Percentiles rank a stretch among this genome's conserved stretches.
These are phyloP conservation scores for Sporothrix sp. DNA, from an alignment of 2,329 filamentous ascomycete genomes.

Conservation along the genomic window DNA sequence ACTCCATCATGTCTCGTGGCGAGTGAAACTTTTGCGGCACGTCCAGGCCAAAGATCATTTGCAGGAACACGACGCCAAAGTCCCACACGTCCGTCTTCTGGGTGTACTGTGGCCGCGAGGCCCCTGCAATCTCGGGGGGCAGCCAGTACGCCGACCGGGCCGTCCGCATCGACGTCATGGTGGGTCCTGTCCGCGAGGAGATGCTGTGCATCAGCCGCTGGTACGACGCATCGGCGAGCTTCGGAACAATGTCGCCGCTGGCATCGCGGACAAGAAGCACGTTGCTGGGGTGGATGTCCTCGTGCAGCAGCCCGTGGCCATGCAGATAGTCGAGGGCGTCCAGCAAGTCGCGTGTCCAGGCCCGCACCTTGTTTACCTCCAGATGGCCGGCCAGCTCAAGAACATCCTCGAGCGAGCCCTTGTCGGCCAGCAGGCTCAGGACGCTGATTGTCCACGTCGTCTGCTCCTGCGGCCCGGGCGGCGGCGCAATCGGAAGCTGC, in stretches of 20 bases:
- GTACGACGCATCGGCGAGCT: constrained; percentile 65
- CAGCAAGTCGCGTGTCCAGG: constrained; percentile 86
- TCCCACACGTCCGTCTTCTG: constrained; percentile 92
- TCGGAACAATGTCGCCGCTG: constrained; percentile 60
- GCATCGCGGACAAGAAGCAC: constrained; percentile 64
- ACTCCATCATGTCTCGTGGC: constrained; percentile 62
- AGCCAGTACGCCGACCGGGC: constrained; percentile 75
- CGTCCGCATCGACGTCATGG: constrained; percentile 44
- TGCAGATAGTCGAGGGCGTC: constrained; percentile 84
- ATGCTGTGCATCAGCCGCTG: constrained; percentile 58
- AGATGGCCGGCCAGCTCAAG: constrained; percentile 69
- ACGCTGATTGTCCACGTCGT: constrained; percentile 62
- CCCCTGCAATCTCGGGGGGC: constrained; percentile 62
- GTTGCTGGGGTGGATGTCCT: constrained; percentile 70
- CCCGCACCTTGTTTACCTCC: constrained; percentile 64
- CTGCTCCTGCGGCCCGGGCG: constrained; percentile 24
- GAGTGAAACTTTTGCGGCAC: constrained; percentile 69
- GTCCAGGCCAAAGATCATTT: constrained; percentile 86
- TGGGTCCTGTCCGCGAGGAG: constrained; percentile 38
- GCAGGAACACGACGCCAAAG: constrained; percentile 79
- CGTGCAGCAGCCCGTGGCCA: constrained; percentile 72
- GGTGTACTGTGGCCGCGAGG: constrained; percentile 52
- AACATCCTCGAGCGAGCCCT: constrained; percentile 72
- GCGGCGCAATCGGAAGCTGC: background rate
- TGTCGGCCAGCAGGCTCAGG: constrained; percentile 67